A percentile compares a stretch with the other conserved stretches of the same genome.
These are phyloP conservation scores for Aegle marmelos DNA, from an alignment of 345 rosid genomes.

Conservation along the genomic window DNA sequence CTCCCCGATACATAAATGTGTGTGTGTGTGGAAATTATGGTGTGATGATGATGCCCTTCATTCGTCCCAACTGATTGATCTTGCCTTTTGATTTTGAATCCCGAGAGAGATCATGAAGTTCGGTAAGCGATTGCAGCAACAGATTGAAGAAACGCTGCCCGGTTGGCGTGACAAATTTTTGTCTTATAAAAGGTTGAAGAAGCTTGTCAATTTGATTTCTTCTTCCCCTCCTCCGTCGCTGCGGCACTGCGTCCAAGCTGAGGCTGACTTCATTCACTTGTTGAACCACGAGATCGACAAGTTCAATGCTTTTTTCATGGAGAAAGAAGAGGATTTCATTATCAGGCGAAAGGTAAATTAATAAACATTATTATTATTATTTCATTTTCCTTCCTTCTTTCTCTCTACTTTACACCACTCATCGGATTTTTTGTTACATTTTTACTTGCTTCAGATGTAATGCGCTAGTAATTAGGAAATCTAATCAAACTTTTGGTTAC, in stretches of 20 bases:
- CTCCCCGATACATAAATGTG: too few relatives aligned
- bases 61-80: neutral
- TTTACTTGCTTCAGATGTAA: too few relatives aligned
- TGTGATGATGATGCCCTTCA: too few relatives aligned
- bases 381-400: too few relatives aligned
- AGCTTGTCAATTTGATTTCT: conserved; percentile 53
- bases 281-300: conserved; percentile 79
- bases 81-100: neutral
- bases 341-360: conserved; percentile 72
- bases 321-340: conserved; percentile 90
- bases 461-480: too few relatives aligned
- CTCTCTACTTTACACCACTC: too few relatives aligned
- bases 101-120: conserved; percentile 56
- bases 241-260: conserved; percentile 25
- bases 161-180: conserved; percentile 79
- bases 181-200: conserved; percentile 74
- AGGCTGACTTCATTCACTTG: conserved; percentile 56
- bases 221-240: conserved; percentile 30
- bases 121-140: conserved; percentile 80
- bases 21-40: too few relatives aligned
- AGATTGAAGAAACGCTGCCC: conserved; percentile 70
- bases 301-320: conserved; percentile 79
- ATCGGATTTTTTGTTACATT: too few relatives aligned
- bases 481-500: too few relatives aligned
- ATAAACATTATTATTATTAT: too few relatives aligned